Base-by-base conservation (phyloP, 2,329 filamentous ascomycete genomes). In the Xylaria polymorpha region DNA sequence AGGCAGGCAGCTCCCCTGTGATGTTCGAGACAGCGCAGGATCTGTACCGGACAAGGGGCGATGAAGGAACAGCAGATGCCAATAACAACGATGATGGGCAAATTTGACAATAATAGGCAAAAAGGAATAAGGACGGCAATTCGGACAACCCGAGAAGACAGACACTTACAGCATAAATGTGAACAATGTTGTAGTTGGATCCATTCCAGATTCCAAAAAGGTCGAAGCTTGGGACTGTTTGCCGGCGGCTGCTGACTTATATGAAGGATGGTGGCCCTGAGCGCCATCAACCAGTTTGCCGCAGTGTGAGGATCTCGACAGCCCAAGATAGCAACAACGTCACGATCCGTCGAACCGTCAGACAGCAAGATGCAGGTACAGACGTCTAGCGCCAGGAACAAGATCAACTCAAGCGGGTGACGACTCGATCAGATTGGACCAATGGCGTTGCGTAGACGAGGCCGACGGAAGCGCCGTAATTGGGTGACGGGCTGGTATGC, bases 101-200 rank as follows among this genome's bases (percentile, higher is more conserved):
- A 56, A 46, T 51, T 43, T 6, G 50, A 63, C 7, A 53, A 62
- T 29, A 53, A 29, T 29, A n/a, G 32, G 39, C 39, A 73, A 69
- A 74, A 69, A 58, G 58, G 55, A 57, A 72, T 57, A 64, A 66
- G 73, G 43, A 64, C 58, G 68, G 73, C 70, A 71, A 68, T 68
- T 66, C 69, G 73, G 64, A 60, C 20, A 53, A 51, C 3, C 4
- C 51, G 32, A 39, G 22, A 67, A 62, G 18, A 41, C 76, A 64
- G 76, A 64, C 66, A 89, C 88, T 87, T 83, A 91, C 89, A 91
- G 80, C 81, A 89, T 85, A 79, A 92, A 92, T 69, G 90, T 91
- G 77, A 91, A 86, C 73, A 92, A 87, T 68, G 90, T 90, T 25
- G 89, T 91, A 50, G 84, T 84, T 62, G 87, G 87, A 79, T 89